Evolutionary conservation across 352 stramenopile genomes (phyloP), one percentile per base, ranked within the genome.

Genomic region (Peronospora destructor): DNA sequence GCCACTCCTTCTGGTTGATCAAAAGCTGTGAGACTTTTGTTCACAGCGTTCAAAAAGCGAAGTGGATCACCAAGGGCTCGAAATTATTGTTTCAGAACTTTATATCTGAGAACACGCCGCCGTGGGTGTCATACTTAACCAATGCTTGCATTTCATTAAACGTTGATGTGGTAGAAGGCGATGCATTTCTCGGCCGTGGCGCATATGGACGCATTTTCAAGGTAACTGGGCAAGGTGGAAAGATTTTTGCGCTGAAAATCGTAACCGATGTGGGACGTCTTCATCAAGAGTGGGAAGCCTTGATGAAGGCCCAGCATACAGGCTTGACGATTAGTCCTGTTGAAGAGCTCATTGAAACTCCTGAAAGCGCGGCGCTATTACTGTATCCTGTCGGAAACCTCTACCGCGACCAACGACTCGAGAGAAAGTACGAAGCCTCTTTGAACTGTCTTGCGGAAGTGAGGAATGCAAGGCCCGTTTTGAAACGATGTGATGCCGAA

Each of bases 381-480:
- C 32, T 70, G 43, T 66, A 52, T 54, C 61, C 50, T 45, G 55
- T 69, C 37, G 61, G 61, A 46, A 43, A 54, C 45, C 51, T 52
- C 32, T 69, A 26, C 48, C 61, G 66, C 56, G 35, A 54, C 56
- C 61, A 35, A 59, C 35, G 23, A 63, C 61, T 58, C 56, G 48
- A 54, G 36, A 53, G 12, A 56, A 70, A 52, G 42, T 63, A 44
- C 39, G 13, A 55, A 49, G 36, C 14, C 52, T 62, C 41, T 62
- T 66, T 62, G 43, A 56, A 64, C 64, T 64, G 56, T 66, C 45
- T 66, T 47, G 30, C 61, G 34, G 48, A 60, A 64, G 47, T 47
- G 36, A 52, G 40, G 17, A 39, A 63, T 57, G 52, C 53, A 34
- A 61, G 13, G 45, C 39, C 47, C 33, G 26, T 25, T 50, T 55